Evolutionary conservation across 805 yeast species (phyloP).

Genomic region (Metschnikowia continentalis): DNA sequence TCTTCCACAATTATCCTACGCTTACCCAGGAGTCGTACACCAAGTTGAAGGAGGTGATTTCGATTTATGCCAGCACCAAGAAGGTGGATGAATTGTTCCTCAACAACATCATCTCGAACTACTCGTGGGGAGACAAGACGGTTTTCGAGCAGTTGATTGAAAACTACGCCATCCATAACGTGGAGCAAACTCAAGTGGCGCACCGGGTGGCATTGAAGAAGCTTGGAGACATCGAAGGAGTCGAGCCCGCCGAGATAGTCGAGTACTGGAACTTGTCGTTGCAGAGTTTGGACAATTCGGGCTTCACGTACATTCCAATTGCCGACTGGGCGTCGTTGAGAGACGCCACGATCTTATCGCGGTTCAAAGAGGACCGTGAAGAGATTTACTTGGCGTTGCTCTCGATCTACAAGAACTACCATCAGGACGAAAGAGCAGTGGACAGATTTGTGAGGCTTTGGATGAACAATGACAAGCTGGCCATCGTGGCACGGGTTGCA

Average conservation of each 20-base stretch:
- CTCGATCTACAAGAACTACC: conserved; percentile 30
- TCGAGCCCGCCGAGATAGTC: conserved; percentile 48
- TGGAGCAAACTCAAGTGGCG: conserved; percentile 63
- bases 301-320: conserved; percentile 63
- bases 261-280: conserved; percentile 53
- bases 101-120: conserved; percentile 67
- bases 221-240: conserved; percentile 57
- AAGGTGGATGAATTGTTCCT: conserved; percentile 76
- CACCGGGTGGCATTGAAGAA: conserved; percentile 71
- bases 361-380: conserved; percentile 38
- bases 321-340: conserved; percentile 85
- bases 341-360: conserved; percentile 63
- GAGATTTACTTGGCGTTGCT: conserved; percentile 15
- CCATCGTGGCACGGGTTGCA: conserved; percentile 21
- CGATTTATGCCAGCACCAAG: conserved; percentile 51
- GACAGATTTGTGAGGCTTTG: conserved; percentile 28
- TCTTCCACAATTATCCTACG: conserved; percentile 55
- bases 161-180: conserved; percentile 54
- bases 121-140: conserved; percentile 62
- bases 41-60: conserved; percentile 53
- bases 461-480: conserved; percentile 24
- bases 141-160: conserved; percentile 61
- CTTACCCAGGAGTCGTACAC: conserved; percentile 52
- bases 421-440: conserved; percentile 35
- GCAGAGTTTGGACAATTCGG: conserved; percentile 44